Base-by-base conservation (phyloP, 805 yeast genomes). In the Zygosaccharomyces bailii region DNA sequence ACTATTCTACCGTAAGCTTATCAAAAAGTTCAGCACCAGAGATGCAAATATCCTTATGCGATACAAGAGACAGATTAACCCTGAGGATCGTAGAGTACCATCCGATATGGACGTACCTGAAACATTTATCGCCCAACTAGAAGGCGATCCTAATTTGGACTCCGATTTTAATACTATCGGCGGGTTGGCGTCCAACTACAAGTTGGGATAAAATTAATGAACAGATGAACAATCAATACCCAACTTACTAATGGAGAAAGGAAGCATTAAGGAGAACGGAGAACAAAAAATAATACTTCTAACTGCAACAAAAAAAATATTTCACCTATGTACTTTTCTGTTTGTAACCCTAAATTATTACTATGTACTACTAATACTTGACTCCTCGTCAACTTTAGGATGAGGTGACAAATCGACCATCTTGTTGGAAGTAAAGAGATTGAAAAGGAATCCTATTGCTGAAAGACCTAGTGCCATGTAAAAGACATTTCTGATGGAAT, bases 1-100 rank as follows among this genome's bases (percentile, higher is more conserved):
- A 0, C 68, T 90, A 38, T 84, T 80, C 55, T 82, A 75, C 57
- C 73, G 84, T 11, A 84, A 84, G 56, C 58, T 84, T 44, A 67
- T 73, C 4, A 80, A 73, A 37, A 57, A 55, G 33, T 61, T 60
- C 44, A 59, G 59, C 13, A 23, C 30, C 6, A 62, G 55, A 35
- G 51, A 54, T 23, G 66, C 64, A 11, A 63, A 63, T 41, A 32
- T 60, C 14, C 43, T 61, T 6, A 60, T 63, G 65, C 51, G 61
- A 29, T 63, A 53, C 38, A 54, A 62, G 34, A 55, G 53, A 46
- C 35, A 47, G 16, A 40, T 51, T 6, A 50, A 54, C 32, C 65
- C 66, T 21, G 55, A 51, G 20, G 66, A 63, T 38, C 48, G 67
- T 14, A 49, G 62, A 29, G 57, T 63, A n/a, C 67, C 67, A 3